A percentile compares a stretch with the other conserved stretches of the same genome.
These are phyloP conservation scores for Crataegus laevigata DNA, from an alignment of 306 rosid species.

Conservation along the genomic window DNA sequence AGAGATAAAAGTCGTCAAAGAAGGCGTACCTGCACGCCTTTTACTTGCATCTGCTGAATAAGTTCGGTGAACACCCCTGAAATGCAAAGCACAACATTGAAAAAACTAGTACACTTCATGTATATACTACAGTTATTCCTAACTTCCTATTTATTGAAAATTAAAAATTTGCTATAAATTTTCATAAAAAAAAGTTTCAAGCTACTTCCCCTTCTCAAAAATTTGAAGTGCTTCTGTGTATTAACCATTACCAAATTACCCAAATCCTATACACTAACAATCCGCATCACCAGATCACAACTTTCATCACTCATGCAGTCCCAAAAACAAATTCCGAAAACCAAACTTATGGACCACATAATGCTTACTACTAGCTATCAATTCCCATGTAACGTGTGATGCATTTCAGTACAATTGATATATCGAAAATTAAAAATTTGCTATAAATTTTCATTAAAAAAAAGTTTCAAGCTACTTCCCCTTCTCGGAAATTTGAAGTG, in stretches of 20 bases:
- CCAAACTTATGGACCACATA: not conserved
- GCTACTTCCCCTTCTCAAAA: not conserved
- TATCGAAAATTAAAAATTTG: not conserved
- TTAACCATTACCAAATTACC: not conserved
- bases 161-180: not conserved
- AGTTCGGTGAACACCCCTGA: constrained; percentile 96
- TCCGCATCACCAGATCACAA: not conserved
- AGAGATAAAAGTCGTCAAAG: not conserved
- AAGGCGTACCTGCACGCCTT: constrained; percentile 78
- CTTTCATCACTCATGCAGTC: not conserved
- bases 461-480: not conserved
- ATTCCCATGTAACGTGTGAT: not conserved
- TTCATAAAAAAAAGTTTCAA: not conserved
- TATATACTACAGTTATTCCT: not conserved
- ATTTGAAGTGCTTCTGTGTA: not conserved
- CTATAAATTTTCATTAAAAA: not conserved
- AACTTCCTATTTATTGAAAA: not conserved
- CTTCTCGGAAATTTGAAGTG: not conserved
- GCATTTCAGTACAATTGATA: not conserved
- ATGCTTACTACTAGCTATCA: not conserved
- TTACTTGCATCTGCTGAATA: constrained; percentile 98
- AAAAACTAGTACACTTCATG: not conserved
- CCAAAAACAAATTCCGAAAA: not conserved
- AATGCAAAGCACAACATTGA: constrained; percentile 19
- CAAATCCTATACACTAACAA: not conserved